Conservation (phyloP, 208 protist genomes). For the Wallacemonas rigidus region DNA sequence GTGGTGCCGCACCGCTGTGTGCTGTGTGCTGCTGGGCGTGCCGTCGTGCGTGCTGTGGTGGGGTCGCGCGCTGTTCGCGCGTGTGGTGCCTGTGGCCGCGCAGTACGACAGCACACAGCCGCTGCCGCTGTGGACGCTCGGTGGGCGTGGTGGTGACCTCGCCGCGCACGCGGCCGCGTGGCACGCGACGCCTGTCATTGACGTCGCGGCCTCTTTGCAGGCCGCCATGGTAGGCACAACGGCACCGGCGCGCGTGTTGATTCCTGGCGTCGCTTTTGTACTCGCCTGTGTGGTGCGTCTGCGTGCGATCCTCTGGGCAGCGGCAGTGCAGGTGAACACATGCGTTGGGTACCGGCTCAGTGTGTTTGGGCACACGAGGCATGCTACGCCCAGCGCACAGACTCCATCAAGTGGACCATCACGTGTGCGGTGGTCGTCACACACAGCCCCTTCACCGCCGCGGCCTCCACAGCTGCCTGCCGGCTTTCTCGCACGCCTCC, state of each 20-base stretch:
- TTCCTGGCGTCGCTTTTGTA: neutral
- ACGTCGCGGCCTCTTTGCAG: neutral
- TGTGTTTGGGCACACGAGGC: too few relatives aligned
- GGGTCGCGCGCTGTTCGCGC: neutral
- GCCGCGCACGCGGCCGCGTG: neutral
- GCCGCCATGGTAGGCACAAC: neutral
- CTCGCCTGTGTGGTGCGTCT: neutral
- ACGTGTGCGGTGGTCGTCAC: too few relatives aligned
- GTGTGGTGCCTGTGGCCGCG: neutral
- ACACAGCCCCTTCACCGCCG: neutral
- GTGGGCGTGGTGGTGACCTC: neutral
- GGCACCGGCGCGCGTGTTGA: neutral
- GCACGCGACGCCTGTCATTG: neutral
- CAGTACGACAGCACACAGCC: neutral
- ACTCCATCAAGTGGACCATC: too few relatives aligned
- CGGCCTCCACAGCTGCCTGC: neutral
- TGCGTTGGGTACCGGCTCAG: neutral
- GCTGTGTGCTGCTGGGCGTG: neutral
- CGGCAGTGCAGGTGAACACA: neutral
- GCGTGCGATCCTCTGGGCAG: neutral
- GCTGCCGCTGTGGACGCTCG: constrained; percentile 3
- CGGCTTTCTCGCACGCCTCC: neutral
- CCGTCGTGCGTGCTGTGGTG: neutral
- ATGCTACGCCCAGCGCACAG: too few relatives aligned
- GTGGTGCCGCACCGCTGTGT: neutral